Conservation (phyloP, 441 rosid genomes). For the Gossypium aridum region DNA sequence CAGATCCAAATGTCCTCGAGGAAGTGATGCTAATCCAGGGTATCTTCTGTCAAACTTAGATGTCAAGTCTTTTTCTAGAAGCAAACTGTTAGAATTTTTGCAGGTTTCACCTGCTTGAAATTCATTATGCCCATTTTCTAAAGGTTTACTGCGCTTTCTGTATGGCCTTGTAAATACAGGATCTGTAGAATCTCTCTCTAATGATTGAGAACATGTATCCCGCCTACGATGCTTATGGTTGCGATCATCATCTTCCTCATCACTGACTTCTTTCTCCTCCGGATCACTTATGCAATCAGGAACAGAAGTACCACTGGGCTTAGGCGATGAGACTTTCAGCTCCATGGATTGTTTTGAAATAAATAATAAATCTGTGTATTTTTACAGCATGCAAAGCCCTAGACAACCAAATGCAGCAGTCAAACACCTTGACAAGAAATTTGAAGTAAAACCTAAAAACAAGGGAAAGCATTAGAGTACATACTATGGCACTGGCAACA, state of each 20-base stretch:
- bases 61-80: constrained; percentile 32
- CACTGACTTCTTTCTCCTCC: constrained; percentile 91
- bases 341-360: constrained; percentile 43
- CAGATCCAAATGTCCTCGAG: constrained; percentile 42
- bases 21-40: constrained; percentile 32
- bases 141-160: constrained; percentile 58
- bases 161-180: constrained; percentile 51
- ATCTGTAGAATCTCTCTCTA: constrained; percentile 62
- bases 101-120: constrained; percentile 46
- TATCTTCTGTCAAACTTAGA: constrained; percentile 51
- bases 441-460: constrained; percentile 15
- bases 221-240: constrained; percentile 93
- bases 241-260: constrained; percentile 98
- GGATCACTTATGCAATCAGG: constrained; percentile 69
- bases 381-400: constrained; percentile 29
- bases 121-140: constrained; percentile 67
- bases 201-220: constrained; percentile 61
- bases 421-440: constrained; percentile 13
- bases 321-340: constrained; percentile 66
- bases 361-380: constrained; percentile 11
- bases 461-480: constrained; percentile 3
- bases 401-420: constrained; percentile 15
- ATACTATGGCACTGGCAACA: neutral
- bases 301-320: constrained; percentile 56
- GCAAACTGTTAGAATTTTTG: constrained; percentile 32